Evolutionary conservation across 345 rosid genomes (phyloP), one percentile per base, ranked within the genome.

Genomic region (Linum lewisii): DNA sequence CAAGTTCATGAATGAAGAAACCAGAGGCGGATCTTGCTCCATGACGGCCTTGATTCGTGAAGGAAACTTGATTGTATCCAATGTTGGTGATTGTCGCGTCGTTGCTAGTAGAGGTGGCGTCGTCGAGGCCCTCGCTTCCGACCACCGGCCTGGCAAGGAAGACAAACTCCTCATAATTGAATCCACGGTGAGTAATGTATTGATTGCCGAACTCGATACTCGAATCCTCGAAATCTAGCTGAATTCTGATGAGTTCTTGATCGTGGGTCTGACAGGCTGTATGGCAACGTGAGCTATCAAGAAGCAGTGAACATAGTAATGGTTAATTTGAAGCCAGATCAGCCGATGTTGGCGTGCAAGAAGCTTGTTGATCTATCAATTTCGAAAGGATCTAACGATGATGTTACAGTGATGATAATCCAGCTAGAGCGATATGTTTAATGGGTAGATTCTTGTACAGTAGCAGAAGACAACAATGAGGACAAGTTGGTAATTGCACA

Each of bases 221-320:
- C 83, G 60, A 66, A 51, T 76, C 29, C 52, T 84, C 24, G 63
- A 19, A 63, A 77, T 92, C 53, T 61, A 70, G 55, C 81, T 85
- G 0, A 84, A 78, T 11, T n/a, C n/a, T n/a, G 59, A 70, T 1
- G 96, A 92, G 74, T 84, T 88, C 80, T 72, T 92, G 73, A 88
- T 92, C 65, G 69, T 92, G 58, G 95, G n/a, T 92, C 98, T 0
- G 98, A 92, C 51, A 96, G 98, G 16, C 71, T 92, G n/a, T 92
- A 96, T 96, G 90, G 86, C 49, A 92, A 82, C 95, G 98, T 90
- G 73, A 68, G 82, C 44, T 83, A 88, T 75, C 98, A 92, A 64
- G 98, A 92, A 64, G 98, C 98, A 2, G 86, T 91, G 0, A 90
- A 88, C 63, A 62, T 86, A 36, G 82, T 81, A 21, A 82, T 76